Evolutionary conservation across 257 asterid species (phyloP).

Genomic region (Solanum dulcamara): DNA sequence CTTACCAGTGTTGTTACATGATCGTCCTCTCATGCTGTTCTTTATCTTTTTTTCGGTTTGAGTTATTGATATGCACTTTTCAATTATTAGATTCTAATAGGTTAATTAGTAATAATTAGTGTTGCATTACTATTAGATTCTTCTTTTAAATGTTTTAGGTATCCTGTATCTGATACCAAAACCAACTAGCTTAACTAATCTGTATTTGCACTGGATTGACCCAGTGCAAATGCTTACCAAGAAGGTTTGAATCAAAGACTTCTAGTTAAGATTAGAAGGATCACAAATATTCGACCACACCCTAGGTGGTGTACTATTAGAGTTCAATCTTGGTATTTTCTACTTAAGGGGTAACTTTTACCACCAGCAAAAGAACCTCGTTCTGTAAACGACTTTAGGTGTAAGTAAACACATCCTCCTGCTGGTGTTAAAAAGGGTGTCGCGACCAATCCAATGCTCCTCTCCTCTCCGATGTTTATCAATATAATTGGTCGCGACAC

Average conservation of each 20-base stretch:
- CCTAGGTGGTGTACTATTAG: background rate
- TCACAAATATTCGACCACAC: background rate
- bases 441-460: background rate
- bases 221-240: background rate
- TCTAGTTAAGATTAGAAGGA: background rate
- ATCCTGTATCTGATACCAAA: background rate
- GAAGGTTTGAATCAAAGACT: background rate
- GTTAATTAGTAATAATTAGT: background rate
- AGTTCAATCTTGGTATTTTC: background rate
- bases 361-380: background rate
- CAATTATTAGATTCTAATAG: background rate
- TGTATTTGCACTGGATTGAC: background rate
- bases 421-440: background rate
- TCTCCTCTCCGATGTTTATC: background rate
- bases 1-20: background rate
- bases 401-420: background rate
- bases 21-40: background rate
- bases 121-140: too few relatives aligned
- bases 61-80: background rate
- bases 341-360: background rate
- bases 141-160: background rate
- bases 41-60: background rate
- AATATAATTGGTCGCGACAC: too few relatives aligned
- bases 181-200: background rate
- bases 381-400: background rate